Percentiles rank a stretch among this genome's conserved stretches.
Evolutionary conservation across 495 filamentous ascomycete species (phyloP).

Genomic region (Cetradonia linearis): DNA sequence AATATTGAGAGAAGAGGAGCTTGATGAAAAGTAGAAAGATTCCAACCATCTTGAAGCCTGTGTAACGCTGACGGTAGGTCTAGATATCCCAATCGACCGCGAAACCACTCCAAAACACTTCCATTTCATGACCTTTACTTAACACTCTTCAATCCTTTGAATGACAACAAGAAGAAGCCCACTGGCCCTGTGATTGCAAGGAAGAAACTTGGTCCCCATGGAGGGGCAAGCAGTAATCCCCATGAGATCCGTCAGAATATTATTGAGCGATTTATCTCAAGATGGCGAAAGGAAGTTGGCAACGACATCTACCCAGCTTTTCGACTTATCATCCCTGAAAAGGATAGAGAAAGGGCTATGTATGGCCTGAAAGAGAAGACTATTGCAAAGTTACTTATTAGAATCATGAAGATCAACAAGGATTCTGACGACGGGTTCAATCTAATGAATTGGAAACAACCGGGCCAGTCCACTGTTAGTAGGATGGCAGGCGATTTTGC

Average conservation of each 20-base stretch:
- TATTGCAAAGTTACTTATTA: conserved; percentile 79
- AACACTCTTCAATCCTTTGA: conserved; percentile 77
- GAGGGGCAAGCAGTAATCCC: conserved; percentile 52
- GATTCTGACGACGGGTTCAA: conserved; percentile 79
- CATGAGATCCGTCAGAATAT: conserved; percentile 75
- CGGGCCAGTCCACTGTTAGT: conserved; percentile 51
- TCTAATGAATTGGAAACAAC: conserved; percentile 89
- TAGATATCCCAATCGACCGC: conserved; percentile 77
- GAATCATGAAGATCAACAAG: conserved; percentile 85
- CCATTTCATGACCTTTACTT: conserved; percentile 74
- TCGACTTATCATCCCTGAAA: conserved; percentile 83
- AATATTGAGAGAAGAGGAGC: conserved; percentile 20
- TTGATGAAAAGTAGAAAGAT: conserved; percentile 19
- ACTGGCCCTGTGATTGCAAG: conserved; percentile 39
- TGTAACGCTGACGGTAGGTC: not conserved
- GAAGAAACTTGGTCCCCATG: conserved; percentile 48
- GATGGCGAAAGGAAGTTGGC: conserved; percentile 81
- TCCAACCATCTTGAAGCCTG: not conserved
- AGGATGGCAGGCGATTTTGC: conserved; percentile 83
- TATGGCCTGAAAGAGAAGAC: conserved; percentile 91
- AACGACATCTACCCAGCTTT: conserved; percentile 90
- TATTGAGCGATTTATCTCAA: conserved; percentile 79
- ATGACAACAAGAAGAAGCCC: conserved; percentile 69
- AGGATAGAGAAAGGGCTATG: conserved; percentile 85
- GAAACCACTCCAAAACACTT: conserved; percentile 65